phyloP scores from a whole-genome alignment of 2,329 filamentous ascomycete genomes.

The Sarocladium kiliense region DNA sequence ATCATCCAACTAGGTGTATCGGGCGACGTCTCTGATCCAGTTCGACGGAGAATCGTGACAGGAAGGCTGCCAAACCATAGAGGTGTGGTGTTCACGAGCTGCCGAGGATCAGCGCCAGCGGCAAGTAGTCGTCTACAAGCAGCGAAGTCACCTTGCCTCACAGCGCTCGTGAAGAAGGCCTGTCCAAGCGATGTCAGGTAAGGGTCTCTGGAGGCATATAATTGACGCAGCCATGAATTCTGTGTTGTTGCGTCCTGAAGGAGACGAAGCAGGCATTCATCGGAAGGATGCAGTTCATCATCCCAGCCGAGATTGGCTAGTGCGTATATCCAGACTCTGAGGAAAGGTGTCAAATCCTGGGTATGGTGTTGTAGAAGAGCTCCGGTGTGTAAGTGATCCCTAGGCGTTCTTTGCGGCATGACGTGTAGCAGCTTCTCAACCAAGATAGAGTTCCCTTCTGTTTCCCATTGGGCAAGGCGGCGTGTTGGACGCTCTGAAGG shows the following conservation, averaged over 20 bases:
- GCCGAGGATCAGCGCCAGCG: neutral
- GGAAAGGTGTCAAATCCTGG: neutral
- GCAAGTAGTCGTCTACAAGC: neutral
- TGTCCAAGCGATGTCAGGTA: neutral
- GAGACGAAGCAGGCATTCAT: neutral
- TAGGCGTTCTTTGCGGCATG: neutral
- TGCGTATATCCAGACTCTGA: neutral
- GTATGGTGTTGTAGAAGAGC: neutral
- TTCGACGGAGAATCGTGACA: too few species aligned
- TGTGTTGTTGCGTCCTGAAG: neutral
- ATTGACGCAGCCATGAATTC: neutral
- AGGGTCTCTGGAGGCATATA: neutral
- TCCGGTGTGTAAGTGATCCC: neutral
- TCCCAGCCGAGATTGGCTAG: neutral
- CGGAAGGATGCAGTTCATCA: neutral
- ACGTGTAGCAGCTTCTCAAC: neutral
- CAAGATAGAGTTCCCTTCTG: neutral
- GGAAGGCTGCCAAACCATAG: neutral
- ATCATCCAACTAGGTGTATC: too few species aligned
- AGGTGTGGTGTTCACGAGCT: neutral
- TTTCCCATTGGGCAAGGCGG: neutral
- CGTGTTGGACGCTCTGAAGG: too few species aligned
- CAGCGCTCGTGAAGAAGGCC: neutral
- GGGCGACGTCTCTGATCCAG: too few species aligned
- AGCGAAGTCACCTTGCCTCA: neutral